Conservation (phyloP, 257 asterid genomes). For the Solanum medicagineum region DNA sequence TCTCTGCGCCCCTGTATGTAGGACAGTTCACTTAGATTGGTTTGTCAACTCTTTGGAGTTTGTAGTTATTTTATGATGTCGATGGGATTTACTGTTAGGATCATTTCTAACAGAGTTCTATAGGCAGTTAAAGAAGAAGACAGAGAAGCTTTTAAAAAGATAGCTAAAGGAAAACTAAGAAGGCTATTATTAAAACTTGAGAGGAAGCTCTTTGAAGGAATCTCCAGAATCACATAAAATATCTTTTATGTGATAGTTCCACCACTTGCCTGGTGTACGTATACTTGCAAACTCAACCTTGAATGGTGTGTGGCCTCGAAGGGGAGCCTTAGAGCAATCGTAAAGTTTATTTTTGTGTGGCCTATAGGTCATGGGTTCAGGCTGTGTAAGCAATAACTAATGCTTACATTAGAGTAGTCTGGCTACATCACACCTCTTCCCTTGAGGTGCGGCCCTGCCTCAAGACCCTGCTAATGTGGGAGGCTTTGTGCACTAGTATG, state of each 20-base stretch:
- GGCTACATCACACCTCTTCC: not conserved
- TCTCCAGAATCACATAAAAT: no score
- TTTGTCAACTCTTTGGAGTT: not conserved
- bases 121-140: not conserved
- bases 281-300: not conserved
- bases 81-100: not conserved
- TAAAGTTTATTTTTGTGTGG: no score
- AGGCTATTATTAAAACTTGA: not conserved
- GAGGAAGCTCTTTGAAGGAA: not conserved
- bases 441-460: not conserved
- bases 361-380: no score
- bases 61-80: not conserved
- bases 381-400: not conserved
- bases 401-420: not conserved
- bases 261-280: not conserved
- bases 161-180: not conserved
- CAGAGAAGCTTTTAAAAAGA: not conserved
- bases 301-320: not conserved
- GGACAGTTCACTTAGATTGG: not conserved
- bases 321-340: no score
- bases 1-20: not conserved
- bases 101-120: not conserved
- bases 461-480: not conserved
- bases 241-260: not conserved
- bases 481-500: not conserved